These are phyloP conservation scores for Arachnomyces sp. DNA, from an alignment of 2,329 filamentous ascomycete species.

Conservation along the genomic window DNA sequence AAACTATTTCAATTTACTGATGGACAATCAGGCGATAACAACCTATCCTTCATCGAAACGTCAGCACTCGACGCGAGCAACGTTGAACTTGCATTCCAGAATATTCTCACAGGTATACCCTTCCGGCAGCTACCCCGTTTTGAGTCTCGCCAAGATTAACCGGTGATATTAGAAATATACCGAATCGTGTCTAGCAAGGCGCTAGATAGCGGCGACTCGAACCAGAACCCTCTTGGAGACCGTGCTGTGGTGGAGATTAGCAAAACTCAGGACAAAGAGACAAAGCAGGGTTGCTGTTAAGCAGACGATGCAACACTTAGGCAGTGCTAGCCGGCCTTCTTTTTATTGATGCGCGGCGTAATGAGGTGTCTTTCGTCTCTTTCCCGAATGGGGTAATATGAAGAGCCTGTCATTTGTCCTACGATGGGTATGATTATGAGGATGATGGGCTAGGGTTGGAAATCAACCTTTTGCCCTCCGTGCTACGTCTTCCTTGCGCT, in stretches of 20 bases:
- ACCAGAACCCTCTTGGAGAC: constrained; percentile 70
- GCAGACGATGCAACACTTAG: constrained; percentile 15
- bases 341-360: constrained; percentile 14
- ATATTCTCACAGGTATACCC: constrained; percentile 86
- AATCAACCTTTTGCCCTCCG: background rate
- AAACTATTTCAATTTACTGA: constrained; percentile 5
- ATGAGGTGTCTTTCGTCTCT: constrained; percentile 14
- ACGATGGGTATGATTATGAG: background rate
- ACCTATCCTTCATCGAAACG: constrained; percentile 98
- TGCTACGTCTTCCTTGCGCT: constrained; percentile 14
- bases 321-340: constrained; percentile 18
- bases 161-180: constrained; percentile 72
- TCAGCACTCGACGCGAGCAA: constrained; percentile 98
- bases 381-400: constrained; percentile 15
- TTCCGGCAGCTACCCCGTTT: constrained; percentile 2
- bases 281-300: constrained; percentile 52
- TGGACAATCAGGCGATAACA: constrained; percentile 71
- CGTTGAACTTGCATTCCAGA: constrained; percentile 98
- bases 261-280: constrained; percentile 72
- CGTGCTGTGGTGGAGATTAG: constrained; percentile 75
- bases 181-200: constrained; percentile 98
- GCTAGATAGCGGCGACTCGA: constrained; percentile 77
- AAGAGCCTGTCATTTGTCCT: constrained; percentile 17
- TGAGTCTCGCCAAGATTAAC: constrained; percentile 11
- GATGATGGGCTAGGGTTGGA: no score